Base-by-base conservation (phyloP, 768 basidiomycete genomes). In the Piloderma croceum region DNA sequence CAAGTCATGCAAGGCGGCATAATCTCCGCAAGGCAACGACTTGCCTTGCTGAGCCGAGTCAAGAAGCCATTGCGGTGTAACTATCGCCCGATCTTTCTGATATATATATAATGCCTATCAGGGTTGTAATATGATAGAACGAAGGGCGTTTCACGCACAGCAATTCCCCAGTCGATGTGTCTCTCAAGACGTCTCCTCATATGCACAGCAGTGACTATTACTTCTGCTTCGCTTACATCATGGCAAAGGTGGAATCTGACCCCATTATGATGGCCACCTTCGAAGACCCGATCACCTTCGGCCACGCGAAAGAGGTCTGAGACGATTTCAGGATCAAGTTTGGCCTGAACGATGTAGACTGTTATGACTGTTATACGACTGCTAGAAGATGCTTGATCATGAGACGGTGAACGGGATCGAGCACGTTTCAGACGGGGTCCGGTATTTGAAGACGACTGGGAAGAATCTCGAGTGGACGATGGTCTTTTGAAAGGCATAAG, bases 171-270 rank as follows among this genome's bases (percentile, higher is more conserved):
- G 22, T 69, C 51, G 11, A 90, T 38, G 58, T 89, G 85, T 36
- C 86, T 67, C 58, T 86, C 79, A 1, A 90, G 62, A 2, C 88
- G 72, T 44, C 72, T 72, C 48, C 69, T 68, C 77, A 86, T 88
- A 24, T 57, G 69, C 20, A 88, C 66, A 13, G 65, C 71, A 5
- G 87, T 85, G 41, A 90, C 53, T 27, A 90, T 61, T 24, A 88
- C 63, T 38, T 88, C 75, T 4, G 83, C 79, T 9, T 74, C 68
- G 12, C 67, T 58, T 3, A 63, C 46, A 27, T 72, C 51, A 12
- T 49, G 45, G 41, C 70, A 70, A 22, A 74, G 52, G 38, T 66
- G 54, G 7, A 75, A 38, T 11, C 38, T 39, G 7, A 48, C 24
- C 31, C 22, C 6, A 24, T 33, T 2, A 50, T 23, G 24, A 22